phyloP scores from a whole-genome alignment of 2,329 filamentous ascomycete genomes.

The Blastomyces silverae region DNA sequence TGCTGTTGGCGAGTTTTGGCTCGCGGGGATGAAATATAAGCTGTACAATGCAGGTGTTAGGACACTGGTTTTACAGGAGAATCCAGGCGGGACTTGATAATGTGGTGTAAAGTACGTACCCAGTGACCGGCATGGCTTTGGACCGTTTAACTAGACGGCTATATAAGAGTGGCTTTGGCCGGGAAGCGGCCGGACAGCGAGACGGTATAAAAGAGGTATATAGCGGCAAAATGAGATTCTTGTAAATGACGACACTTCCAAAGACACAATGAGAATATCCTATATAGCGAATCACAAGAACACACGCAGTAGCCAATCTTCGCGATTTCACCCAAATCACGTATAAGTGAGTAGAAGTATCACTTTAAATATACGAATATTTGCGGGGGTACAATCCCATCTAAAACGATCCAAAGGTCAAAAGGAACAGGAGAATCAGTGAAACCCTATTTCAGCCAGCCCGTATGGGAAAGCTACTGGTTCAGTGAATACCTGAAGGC shows the following conservation, averaged over 20 bases:
- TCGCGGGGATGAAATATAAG: constrained; percentile 40
- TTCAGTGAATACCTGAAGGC: neutral
- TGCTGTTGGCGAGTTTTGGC: constrained; percentile 36
- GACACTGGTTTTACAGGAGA: neutral
- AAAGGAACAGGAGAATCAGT: neutral
- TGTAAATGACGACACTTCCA: neutral
- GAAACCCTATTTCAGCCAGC: neutral
- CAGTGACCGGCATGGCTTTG: constrained; percentile 23
- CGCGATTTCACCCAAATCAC: neutral
- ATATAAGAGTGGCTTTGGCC: neutral
- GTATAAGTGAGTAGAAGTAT: neutral
- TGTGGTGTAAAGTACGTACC: constrained; percentile 25
- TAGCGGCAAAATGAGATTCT: neutral
- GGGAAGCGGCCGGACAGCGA: neutral
- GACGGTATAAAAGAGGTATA: neutral
- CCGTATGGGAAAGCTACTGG: neutral
- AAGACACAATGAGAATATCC: neutral
- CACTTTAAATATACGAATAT: neutral
- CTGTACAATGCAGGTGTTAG: constrained; percentile 25
- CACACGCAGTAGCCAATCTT: neutral
- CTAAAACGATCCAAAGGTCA: neutral
- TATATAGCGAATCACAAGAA: neutral
- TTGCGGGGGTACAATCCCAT: neutral
- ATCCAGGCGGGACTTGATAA: neutral
- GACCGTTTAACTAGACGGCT: neutral